A percentile compares a stretch with the other conserved stretches of the same genome.
Evolutionary conservation across 176 grass and related monocot species (phyloP).

Genomic region (Eleusine indica): DNA sequence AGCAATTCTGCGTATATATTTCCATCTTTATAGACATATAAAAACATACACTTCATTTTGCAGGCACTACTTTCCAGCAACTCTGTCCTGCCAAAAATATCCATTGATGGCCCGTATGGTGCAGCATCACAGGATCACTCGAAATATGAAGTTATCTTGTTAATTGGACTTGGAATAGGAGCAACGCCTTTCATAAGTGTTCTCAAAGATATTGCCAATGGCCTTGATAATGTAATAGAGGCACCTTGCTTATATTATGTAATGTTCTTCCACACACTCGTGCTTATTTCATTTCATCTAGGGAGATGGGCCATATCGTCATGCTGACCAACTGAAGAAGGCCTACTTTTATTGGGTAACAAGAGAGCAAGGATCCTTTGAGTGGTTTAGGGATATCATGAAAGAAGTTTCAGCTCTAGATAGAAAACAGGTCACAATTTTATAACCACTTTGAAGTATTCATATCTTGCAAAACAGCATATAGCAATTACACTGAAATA

Average conservation of each 20-base stretch:
- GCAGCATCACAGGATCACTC: conserved; percentile 57
- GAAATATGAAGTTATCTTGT: conserved; percentile 54
- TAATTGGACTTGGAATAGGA: conserved; percentile 60
- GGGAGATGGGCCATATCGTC: not conserved
- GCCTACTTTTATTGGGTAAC: conserved; percentile 85
- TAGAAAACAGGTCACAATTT: conserved; percentile 49
- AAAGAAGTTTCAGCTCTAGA: conserved; percentile 64
- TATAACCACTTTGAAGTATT: not conserved
- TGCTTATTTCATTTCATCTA: conserved; percentile 32
- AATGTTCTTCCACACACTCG: not conserved
- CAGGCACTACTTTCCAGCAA: conserved; percentile 52
- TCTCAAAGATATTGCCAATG: conserved; percentile 73
- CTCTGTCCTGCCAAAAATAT: conserved; percentile 51
- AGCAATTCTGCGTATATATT: conserved; percentile 14
- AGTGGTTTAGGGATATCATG: conserved; percentile 83
- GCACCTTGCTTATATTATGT: not conserved
- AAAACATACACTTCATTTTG: conserved; percentile 15
- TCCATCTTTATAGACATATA: not conserved
- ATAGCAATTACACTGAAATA: not conserved
- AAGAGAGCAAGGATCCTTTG: conserved; percentile 75
- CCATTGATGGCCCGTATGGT: conserved; percentile 70
- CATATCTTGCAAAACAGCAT: not conserved
- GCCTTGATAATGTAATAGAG: conserved; percentile 39
- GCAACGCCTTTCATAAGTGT: conserved; percentile 74
- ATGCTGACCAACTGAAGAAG: conserved; percentile 34